Conservation (phyloP, 768 basidiomycete species). For the Tremella mesenterica region DNA sequence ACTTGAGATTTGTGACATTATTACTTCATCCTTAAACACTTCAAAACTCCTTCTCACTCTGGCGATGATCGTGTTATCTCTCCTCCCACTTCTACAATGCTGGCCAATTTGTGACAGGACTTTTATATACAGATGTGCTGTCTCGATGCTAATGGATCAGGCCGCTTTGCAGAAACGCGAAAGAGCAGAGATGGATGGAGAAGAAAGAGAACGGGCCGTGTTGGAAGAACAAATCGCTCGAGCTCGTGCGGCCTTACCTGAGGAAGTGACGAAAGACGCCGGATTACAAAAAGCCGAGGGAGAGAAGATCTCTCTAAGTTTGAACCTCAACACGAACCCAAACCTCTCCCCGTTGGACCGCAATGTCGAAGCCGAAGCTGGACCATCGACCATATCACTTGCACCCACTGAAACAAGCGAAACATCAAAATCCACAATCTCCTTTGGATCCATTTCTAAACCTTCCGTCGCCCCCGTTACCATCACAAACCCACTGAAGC, state of each 20-base stretch:
- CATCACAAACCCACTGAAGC: slow-evolving; percentile 32
- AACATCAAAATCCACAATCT: not conserved
- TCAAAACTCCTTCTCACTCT: too few species aligned
- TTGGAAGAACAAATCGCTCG: slow-evolving; percentile 91
- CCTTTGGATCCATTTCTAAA: slow-evolving; percentile 9
- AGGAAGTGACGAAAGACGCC: slow-evolving; percentile 7
- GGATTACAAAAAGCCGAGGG: slow-evolving; percentile 38
- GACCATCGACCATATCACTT: not conserved
- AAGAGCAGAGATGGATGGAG: slow-evolving; percentile 79
- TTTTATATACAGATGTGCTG: not conserved
- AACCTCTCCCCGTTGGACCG: slow-evolving; percentile 32
- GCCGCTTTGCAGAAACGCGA: slow-evolving; percentile 65
- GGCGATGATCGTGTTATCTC: too few species aligned
- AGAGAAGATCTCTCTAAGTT: slow-evolving; percentile 33
- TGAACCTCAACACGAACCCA: slow-evolving; percentile 51
- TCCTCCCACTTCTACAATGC: too few species aligned
- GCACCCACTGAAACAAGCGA: not conserved
- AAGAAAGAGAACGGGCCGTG: slow-evolving; percentile 80
- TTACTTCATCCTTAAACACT: too few species aligned
- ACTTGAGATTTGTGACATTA: too few species aligned
- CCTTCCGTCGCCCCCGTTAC: slow-evolving; percentile 7
- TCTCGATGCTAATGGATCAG: slow-evolving; percentile 9
- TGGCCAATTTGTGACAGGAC: not conserved
- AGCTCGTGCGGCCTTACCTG: slow-evolving; percentile 49
- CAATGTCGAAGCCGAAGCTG: not conserved